phyloP scores from a whole-genome alignment of 2,329 filamentous ascomycete genomes.

The Stemphylium vesicarium region DNA sequence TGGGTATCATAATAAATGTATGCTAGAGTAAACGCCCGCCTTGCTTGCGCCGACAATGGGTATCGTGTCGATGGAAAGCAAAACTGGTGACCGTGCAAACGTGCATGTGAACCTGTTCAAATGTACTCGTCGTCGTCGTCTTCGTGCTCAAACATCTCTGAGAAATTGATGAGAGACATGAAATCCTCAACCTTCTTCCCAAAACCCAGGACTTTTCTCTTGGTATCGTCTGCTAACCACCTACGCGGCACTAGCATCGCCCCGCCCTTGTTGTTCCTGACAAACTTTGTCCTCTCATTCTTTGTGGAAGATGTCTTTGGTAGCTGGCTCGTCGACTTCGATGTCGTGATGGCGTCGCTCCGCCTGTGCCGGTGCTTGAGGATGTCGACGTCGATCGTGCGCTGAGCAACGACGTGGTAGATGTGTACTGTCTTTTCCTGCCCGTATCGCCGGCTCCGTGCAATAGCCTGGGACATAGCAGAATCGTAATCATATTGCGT shows the following conservation, averaged over 20 bases:
- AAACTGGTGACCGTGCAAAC: not conserved
- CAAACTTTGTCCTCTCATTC: constrained; percentile 29
- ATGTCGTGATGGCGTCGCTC: constrained; percentile 21
- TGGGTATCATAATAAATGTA: no score
- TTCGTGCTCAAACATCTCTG: constrained; percentile 31
- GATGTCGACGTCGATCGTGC: constrained; percentile 61
- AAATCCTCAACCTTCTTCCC: constrained; percentile 20
- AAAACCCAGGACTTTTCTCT: constrained; percentile 18
- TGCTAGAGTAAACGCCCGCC: no score
- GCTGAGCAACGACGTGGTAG: constrained; percentile 81
- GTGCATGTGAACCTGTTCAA: not conserved
- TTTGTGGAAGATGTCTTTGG: constrained; percentile 7
- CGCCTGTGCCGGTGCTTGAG: constrained; percentile 53
- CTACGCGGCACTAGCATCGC: constrained; percentile 37
- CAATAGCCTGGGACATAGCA: constrained; percentile 68
- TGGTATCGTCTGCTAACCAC: constrained; percentile 27
- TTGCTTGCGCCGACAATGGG: no score
- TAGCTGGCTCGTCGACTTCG: constrained; percentile 6
- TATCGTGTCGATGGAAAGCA: no score
- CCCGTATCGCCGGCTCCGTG: constrained; percentile 64
- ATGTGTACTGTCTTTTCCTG: constrained; percentile 65
- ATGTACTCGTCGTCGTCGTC: constrained; percentile 14
- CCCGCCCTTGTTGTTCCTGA: constrained; percentile 19
- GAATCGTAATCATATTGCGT: constrained; percentile 63
- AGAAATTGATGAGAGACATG: constrained; percentile 38